phyloP scores from a whole-genome alignment of 2,329 filamentous ascomycete genomes.

The Taxawa tesnikishii region DNA sequence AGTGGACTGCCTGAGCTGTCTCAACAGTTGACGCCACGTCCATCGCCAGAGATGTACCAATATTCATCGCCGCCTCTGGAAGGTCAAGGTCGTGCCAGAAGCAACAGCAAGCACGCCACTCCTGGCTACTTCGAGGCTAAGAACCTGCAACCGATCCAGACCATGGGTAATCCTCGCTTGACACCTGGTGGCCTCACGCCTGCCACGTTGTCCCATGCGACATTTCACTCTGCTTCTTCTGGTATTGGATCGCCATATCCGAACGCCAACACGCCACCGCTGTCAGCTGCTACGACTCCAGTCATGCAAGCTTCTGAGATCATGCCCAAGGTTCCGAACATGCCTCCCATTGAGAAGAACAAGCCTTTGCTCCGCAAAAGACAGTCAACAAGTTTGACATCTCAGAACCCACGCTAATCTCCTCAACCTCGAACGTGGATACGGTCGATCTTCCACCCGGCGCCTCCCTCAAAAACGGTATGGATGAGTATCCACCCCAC shows the following conservation, averaged over 20 bases:
- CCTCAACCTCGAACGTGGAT: conserved; percentile 45
- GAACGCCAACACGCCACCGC: conserved; percentile 38
- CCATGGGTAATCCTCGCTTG: conserved; percentile 1
- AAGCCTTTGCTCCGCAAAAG: conserved; percentile 35
- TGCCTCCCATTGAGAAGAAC: neutral
- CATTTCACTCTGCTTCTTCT: too few relatives aligned
- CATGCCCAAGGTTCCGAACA: too few relatives aligned
- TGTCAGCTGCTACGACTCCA: neutral
- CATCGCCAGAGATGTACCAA: conserved; percentile 12
- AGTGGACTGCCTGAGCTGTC: conserved; percentile 7
- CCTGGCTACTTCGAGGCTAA: conserved; percentile 1
- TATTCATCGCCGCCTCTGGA: conserved; percentile 2
- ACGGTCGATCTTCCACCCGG: conserved; percentile 45
- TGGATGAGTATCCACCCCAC: conserved; percentile 41
- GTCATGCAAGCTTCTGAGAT: too few relatives aligned
- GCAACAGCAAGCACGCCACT: conserved; percentile 3
- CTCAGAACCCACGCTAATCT: conserved; percentile 45
- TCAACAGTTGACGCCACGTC: conserved; percentile 13
- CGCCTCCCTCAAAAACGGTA: conserved; percentile 41
- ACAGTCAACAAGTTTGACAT: conserved; percentile 49
- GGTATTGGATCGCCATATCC: conserved; percentile 37
- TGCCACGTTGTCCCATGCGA: neutral
- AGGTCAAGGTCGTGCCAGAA: conserved; percentile 4
- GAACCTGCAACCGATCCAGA: neutral
- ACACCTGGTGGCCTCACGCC: neutral